Evolutionary conservation across 768 basidiomycete species (phyloP), one percentile per base, ranked within the genome.

Genomic region (Agrocybe pediades): DNA sequence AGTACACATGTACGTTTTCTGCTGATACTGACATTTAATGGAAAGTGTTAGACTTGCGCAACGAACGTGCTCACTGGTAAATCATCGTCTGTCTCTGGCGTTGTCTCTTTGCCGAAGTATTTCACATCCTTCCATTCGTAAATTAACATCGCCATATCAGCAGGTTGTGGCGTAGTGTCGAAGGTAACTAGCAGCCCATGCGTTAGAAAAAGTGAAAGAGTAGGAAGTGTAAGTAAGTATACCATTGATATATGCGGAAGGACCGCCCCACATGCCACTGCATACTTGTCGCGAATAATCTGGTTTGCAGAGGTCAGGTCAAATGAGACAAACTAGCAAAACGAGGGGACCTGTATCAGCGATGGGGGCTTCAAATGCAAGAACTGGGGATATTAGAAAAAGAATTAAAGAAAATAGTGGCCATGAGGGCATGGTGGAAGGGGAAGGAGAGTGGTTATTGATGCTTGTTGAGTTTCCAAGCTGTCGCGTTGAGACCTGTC

Each of bases 1-100:
- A 2, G 96, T 98, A 72, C 97, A 99, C 24, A 99, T 82, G 62
- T 93, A 99, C 20, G 90, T 91, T 74, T 88, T 92, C 94, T 98
- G 83, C 73, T 79, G 61, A 65, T 53, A 57, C 16, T 42, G 46
- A 54, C 49, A 44, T 49, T 65, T 54, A 62, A 30, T 40, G 9
- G 26, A 54, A 21, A 16, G 2, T 41, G 42, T 8, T 5, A 29
- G 41, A 6, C 21, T n/a, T 53, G 25, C 30, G 52, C 55, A 20
- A 51, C 47, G 56, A 73, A 27, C 33, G 11, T 29, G 41, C 86
- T 82, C 70, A 94, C 88, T 58, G 88, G 89, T 46, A 87, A 64
- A 51, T 75, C 73, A 33, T 83, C 79, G 57, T 84, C 83, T 25
- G 85, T 55, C 36, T 65, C 62, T 24, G 59, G 36, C 9, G 51